Percentiles rank a stretch among this genome's conserved stretches.
phyloP scores from a whole-genome alignment of 495 filamentous ascomycete species.

The Margaritispora aquatica region DNA sequence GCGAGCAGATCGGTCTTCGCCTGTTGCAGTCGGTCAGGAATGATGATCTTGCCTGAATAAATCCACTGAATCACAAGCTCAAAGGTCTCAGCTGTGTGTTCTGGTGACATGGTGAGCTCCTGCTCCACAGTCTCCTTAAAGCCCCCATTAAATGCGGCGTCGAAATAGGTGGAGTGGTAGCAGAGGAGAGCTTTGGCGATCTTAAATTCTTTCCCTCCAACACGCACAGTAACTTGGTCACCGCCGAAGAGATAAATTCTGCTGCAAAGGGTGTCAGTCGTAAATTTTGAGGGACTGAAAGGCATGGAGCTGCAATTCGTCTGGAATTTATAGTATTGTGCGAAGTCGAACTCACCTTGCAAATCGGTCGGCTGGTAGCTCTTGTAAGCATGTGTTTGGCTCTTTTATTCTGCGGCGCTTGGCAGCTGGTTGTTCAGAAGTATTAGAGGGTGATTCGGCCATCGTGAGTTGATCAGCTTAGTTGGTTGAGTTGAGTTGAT shows the following conservation, averaged over 20 bases:
- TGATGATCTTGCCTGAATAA: background rate
- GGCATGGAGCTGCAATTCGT: background rate
- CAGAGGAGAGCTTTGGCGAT: background rate
- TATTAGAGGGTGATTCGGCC: background rate
- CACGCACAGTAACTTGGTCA: background rate
- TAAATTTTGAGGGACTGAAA: background rate
- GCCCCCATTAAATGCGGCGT: background rate
- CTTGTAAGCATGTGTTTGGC: background rate
- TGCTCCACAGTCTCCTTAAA: background rate
- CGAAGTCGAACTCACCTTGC: background rate
- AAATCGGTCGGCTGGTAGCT: background rate
- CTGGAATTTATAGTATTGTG: background rate
- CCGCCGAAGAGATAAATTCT: background rate
- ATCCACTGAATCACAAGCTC: conserved; percentile 5
- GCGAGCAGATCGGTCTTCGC: background rate
- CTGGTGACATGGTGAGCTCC: background rate
- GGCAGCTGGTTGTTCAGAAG: background rate
- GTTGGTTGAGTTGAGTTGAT: too few species aligned
- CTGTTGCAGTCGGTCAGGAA: background rate
- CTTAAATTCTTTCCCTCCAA: background rate
- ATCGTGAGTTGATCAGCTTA: too few species aligned
- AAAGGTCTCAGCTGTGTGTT: background rate
- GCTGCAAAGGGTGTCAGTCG: background rate
- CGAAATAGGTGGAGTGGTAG: background rate
- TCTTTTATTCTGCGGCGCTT: background rate